Base-by-base conservation (phyloP, 345 rosid genomes). In the Rubroshorea leprosula region DNA sequence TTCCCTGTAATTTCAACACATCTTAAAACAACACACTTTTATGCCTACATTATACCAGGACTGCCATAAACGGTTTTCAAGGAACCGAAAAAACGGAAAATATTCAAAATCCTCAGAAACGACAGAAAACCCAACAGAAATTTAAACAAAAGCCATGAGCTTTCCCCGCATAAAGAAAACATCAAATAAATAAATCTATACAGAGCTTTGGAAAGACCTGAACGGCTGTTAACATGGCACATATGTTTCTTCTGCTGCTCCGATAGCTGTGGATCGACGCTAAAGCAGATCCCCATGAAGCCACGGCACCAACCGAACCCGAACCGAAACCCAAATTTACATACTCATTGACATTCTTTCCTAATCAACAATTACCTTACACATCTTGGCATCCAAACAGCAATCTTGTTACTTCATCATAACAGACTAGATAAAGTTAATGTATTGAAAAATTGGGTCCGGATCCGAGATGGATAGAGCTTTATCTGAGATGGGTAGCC, bases 261-360 rank as follows among this genome's bases (percentile, higher is more conserved):
- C 6, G 7, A 13, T 13, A 49, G 66, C 53, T 68, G 64, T 19
- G 61, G 65, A 35, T 72, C 70, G 46, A 38, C 58, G 64, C 80
- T 76, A 27, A 69, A 63, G 63, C 74, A 76, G 66, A 69, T 55
- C 72, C 80, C 80, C 80, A 76, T 76, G 49, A 54, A 74, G 39
- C 18, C 38, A 23, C 22, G 19, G 35, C 51, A 24, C 35, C 23
- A 18, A 5, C 21, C 54, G 23, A 38, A 10, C 43, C 24, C 39
- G n/a, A 38, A 11, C 17, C 54, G 23, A 11, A 11, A 38, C 31
- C 25, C 46, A 20, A 56, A 35, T 21, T 62, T 35, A 48, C 15
- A 53, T 48, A 53, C 43, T 18, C 45, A 48, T 27, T 13, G 26
- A 18, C 47, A 35, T 35, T 35, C 11, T 35, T 13, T 8, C 41